Evolutionary conservation across 2,329 filamentous ascomycete genomes (phyloP).

Genomic region (Pseudogymnoascus sp.): DNA sequence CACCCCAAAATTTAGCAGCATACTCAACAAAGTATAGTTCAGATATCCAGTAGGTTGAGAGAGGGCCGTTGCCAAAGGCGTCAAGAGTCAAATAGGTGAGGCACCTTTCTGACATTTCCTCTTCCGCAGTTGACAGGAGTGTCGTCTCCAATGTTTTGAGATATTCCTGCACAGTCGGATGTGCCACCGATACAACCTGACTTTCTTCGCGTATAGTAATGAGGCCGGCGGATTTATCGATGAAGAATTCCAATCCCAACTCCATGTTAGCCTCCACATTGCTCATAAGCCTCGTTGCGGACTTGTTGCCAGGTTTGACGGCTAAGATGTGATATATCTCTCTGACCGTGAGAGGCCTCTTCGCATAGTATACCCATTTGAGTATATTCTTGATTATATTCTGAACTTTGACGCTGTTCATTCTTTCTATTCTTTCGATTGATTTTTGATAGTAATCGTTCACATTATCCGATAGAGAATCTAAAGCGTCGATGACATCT

Average conservation of each 20-base stretch:
- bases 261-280: background rate
- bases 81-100: background rate
- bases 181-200: background rate
- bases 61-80: background rate
- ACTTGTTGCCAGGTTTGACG: background rate
- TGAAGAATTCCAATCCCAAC: background rate
- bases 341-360: background rate
- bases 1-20: background rate
- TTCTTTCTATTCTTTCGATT: background rate
- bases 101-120: background rate
- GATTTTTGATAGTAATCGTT: background rate
- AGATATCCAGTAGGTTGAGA: background rate
- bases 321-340: background rate
- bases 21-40: background rate
- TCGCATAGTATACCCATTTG: background rate
- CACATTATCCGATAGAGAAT: background rate
- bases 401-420: background rate
- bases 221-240: background rate
- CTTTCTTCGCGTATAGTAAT: constrained; percentile 1
- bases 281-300: background rate
- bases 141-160: background rate
- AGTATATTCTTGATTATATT: background rate
- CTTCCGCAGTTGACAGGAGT: background rate
- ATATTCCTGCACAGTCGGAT: background rate
- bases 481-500: background rate